Evolutionary conservation across 2,329 filamentous ascomycete species (phyloP).

Genomic region (Monascus ruber): DNA sequence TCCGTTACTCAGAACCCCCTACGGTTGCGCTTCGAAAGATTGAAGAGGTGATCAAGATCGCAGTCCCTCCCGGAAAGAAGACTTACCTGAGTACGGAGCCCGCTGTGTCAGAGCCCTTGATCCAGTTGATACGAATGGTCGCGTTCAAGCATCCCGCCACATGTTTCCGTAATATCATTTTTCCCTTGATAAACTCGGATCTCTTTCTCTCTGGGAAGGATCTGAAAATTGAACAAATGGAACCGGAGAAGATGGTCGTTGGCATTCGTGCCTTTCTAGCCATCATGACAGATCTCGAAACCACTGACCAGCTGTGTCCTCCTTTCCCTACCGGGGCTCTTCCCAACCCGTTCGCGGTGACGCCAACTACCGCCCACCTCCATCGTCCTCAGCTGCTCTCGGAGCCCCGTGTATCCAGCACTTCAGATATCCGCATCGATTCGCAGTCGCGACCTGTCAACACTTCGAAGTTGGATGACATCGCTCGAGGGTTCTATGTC

Average conservation of each 20-base stretch:
- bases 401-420: constrained; percentile 20
- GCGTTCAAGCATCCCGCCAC: constrained; percentile 89
- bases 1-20: constrained; percentile 63
- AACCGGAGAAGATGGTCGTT: constrained; percentile 94
- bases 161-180: constrained; percentile 87
- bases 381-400: constrained; percentile 27
- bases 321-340: constrained; percentile 64
- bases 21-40: constrained; percentile 63
- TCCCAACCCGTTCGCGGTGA: constrained; percentile 25
- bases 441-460: constrained; percentile 41
- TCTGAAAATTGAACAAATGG: constrained; percentile 78
- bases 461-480: constrained; percentile 55
- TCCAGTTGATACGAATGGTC: constrained; percentile 88
- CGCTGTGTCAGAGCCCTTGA: constrained; percentile 75
- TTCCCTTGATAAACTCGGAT: constrained; percentile 86
- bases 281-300: constrained; percentile 87
- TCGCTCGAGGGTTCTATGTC: constrained; percentile 71
- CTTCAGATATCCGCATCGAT: constrained; percentile 19
- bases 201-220: constrained; percentile 69
- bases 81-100: constrained; percentile 73
- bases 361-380: constrained; percentile 22
- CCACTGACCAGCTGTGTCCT: constrained; percentile 62
- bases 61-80: constrained; percentile 69
- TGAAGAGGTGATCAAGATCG: constrained; percentile 77
- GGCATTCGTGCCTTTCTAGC: constrained; percentile 88